A percentile compares a stretch with the other conserved stretches of the same genome.
These are phyloP conservation scores for Poterioochromonas sp. DNA, from an alignment of 352 stramenopile species.

Conservation along the genomic window DNA sequence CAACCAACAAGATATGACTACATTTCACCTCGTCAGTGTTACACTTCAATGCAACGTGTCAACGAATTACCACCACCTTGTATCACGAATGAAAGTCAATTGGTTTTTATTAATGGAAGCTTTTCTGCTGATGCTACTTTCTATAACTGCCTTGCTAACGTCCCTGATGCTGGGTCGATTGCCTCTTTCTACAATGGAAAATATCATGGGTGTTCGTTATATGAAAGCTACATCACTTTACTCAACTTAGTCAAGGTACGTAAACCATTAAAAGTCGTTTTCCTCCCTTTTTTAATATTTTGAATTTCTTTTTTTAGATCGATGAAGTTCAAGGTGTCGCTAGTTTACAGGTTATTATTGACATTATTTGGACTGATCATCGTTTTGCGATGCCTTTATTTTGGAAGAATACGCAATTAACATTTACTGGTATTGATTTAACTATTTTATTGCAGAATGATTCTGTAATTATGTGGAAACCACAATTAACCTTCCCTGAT, in stretches of 20 bases:
- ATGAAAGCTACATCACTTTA: no score
- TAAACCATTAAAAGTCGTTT: no score
- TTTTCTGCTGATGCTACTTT: not conserved
- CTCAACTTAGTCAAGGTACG: no score
- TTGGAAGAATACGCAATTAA: not conserved
- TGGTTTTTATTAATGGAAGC: not conserved
- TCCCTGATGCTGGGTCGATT: not conserved
- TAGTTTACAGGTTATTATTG: not conserved
- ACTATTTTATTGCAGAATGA: not conserved
- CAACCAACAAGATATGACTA: no score
- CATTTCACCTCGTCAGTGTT: no score
- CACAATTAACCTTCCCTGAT: not conserved
- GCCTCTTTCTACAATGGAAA: not conserved
- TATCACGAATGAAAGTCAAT: not conserved
- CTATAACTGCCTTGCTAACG: constrained; percentile 1
- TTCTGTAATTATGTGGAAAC: not conserved
- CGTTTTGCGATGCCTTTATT: constrained; percentile 1
- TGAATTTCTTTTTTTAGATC: not conserved
- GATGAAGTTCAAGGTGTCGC: not conserved
- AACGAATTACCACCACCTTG: not conserved
- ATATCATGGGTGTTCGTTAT: no score
- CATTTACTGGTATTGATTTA: not conserved
- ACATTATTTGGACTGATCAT: not conserved
- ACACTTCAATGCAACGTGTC: not conserved
- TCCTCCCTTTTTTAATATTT: no score